Base-by-base conservation (phyloP, 192 early-diverging fungal genomes). In the Anaeromyces robustus region DNA sequence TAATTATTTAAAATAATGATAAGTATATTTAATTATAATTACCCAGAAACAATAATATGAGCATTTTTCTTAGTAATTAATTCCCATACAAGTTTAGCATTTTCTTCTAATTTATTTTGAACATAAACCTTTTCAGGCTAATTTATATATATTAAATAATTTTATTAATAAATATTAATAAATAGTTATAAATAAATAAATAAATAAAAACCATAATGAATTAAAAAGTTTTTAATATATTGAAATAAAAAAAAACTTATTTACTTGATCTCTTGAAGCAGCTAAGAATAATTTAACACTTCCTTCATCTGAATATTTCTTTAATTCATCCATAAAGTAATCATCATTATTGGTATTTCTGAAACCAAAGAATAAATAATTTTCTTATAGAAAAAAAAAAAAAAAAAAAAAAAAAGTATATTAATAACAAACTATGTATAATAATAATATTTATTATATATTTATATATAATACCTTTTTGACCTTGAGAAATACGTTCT, bases 331-430 rank as follows among this genome's bases (percentile, higher is more conserved):
- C 6, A 80, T 84, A 83, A 95, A 97, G 68, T 93, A 87, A 85
- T 89, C 95, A 84, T 99, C 97, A 77, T 86, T 88, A 28, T 88
- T 80, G 29, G 81, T 79, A 80, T 92, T 85, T 32, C 97, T 90
- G 80, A 91, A 94, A 22, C 97, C 97, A 84, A 96, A 92, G 84
- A 98, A 93, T 78, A 99, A 81, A 2, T 91, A 82, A 80, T 95
- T 96, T 30, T 90, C 89, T 84, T 77, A 2, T n/a, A 39, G 4
- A 7, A 34, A 34, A 34, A 68, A 32, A 12, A 78, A 81, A 78
- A 12, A 31, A 29, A 77, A 78, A 82, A 86, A 80, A 39, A 84
- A 84, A 29, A 80, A 81, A 29, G n/a, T 37, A 34, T 78, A 18
- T 41, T 31, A 78, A 41, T 26, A 22, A 29, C 79, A 29, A 30